These are phyloP conservation scores for Biscogniauxia sp. DNA, from an alignment of 2,329 filamentous ascomycete genomes.

Conservation along the genomic window DNA sequence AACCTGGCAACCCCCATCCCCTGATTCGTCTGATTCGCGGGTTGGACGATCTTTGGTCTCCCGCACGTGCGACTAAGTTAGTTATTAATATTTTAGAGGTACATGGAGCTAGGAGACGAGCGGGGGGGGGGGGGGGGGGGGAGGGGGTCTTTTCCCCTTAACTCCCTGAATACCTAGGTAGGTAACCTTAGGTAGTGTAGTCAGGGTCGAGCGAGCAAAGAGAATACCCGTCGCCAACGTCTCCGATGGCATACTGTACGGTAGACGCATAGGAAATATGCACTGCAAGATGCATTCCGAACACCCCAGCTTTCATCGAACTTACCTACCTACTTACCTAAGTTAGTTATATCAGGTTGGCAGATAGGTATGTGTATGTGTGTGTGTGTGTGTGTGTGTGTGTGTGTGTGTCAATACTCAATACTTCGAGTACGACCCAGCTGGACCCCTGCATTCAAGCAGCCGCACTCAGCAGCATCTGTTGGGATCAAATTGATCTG, in stretches of 20 bases:
- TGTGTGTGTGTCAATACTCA: slow-evolving; percentile 6
- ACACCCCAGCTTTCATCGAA: slow-evolving; percentile 11
- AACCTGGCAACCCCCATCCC: slow-evolving; percentile 5
- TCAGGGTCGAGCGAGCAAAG: neutral
- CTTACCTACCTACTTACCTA: too few species aligned
- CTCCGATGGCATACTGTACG: neutral
- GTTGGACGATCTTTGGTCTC: slow-evolving; percentile 2
- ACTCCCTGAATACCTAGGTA: neutral
- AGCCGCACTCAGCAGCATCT: slow-evolving; percentile 18
- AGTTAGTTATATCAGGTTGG: slow-evolving; percentile 2
- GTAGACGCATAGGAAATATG: neutral
- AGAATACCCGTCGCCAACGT: neutral
- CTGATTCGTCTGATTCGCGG: slow-evolving; percentile 4
- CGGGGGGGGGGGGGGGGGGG: too few species aligned
- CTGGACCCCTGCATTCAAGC: slow-evolving; percentile 13
- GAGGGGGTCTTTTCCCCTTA: too few species aligned
- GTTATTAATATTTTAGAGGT: slow-evolving; percentile 6
- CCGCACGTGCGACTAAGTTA: slow-evolving; percentile 10
- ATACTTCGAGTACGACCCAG: slow-evolving; percentile 1
- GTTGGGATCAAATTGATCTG: slow-evolving; percentile 15
- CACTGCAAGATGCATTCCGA: neutral
- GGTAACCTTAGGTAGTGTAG: too few species aligned
- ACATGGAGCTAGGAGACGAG: neutral
- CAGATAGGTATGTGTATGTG: too few species aligned
- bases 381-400: too few species aligned